These are phyloP conservation scores for Russula compacta DNA, from an alignment of 768 basidiomycete species.

Conservation along the genomic window DNA sequence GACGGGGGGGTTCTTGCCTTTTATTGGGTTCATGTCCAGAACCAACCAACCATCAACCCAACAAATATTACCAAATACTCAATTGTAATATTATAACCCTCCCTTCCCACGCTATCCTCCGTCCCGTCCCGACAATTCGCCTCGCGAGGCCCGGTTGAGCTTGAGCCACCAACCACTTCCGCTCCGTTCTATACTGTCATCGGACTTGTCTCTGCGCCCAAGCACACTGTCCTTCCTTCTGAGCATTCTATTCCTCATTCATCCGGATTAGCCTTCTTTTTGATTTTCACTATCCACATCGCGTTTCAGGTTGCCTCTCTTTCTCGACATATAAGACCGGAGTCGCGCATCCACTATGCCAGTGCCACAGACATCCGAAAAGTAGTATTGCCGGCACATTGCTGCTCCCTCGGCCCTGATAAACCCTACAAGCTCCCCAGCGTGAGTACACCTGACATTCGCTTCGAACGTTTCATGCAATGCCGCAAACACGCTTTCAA, in stretches of 20 bases:
- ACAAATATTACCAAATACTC: conserved; percentile 16
- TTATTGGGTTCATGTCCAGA: background rate
- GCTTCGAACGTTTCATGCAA: background rate
- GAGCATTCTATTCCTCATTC: no score
- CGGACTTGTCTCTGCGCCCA: conserved; percentile 13
- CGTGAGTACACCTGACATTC: background rate
- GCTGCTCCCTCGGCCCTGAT: background rate
- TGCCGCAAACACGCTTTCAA: background rate
- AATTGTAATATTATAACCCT: no score
- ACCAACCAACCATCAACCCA: background rate
- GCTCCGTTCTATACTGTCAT: background rate
- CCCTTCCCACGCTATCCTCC: background rate
- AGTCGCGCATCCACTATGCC: no score
- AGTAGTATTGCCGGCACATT: no score
- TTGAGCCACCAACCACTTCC: background rate
- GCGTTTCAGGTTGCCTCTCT: no score
- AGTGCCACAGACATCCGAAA: no score
- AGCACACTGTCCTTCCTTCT: background rate
- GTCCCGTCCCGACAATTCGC: background rate
- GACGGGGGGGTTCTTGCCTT: background rate
- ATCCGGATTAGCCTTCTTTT: no score
- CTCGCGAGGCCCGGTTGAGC: background rate
- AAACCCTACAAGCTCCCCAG: no score
- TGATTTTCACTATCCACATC: no score
- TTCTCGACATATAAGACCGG: no score